Evolutionary conservation across 768 basidiomycete genomes (phyloP), one percentile per base, ranked within the genome.

Genomic region (Mycena leptocephala): DNA sequence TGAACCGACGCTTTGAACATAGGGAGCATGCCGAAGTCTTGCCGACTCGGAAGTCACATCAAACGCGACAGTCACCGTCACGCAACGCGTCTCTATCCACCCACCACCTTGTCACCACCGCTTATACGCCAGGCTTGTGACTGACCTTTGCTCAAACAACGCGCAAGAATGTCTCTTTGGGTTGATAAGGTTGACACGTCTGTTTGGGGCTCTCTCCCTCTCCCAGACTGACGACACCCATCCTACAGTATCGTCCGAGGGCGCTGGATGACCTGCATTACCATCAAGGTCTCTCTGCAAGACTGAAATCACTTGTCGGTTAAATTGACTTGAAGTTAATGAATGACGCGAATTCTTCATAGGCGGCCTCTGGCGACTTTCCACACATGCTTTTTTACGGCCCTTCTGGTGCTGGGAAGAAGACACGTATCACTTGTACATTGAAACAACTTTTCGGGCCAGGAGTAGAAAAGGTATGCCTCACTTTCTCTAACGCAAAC

Each of bases 341-440:
- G 6, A 1, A n/a, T 64, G 37, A 74, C 46, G 28, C 74, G 56
- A 71, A 5, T 41, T 2, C 3, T 7, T 32, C 30, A 11, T 81
- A 97, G 96, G 94, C 97, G 0, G 90, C 93, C 1, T 94, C 96
- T 1, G 96, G 96, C 0, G 97, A 99, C 87, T 99, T 99, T 82
- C 98, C 98, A 9, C 98, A 99, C 83, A 93, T 98, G 88, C 91
- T 99, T 2, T 98, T 99, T 87, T 99, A 99, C 81, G 98, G 98
- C 0, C 98, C 98, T 11, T 96, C 96, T 5, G 98, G 98, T 26
- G 97, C 98, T 20, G 98, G 98, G 20, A 99, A 99, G 89, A 99
- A 99, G 90, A 99, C 98, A 53, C 90, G 98, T 43, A 97, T 99
- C 79, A 94, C 94, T 79, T 96, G 95, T 76, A 97, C 96, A 8